phyloP scores from a whole-genome alignment of 345 rosid genomes.

The Linum usitatissimum region DNA sequence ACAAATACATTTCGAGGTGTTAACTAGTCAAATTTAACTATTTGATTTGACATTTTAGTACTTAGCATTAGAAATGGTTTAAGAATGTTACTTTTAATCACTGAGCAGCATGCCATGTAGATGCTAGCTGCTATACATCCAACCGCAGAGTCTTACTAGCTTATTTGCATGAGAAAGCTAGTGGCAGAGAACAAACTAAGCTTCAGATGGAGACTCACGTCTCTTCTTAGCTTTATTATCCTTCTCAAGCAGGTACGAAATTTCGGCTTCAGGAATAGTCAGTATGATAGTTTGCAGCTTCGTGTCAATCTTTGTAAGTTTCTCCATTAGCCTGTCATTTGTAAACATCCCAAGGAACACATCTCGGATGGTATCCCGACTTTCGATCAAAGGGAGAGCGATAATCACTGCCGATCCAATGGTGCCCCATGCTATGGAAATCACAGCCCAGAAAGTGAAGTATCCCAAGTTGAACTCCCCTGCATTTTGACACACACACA shows the following conservation, averaged over 20 bases:
- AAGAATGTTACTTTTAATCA: too few species aligned
- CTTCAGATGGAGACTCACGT: conserved; percentile 23
- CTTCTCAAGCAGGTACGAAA: conserved; percentile 40
- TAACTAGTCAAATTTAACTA: too few species aligned
- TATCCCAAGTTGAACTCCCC: conserved; percentile 60
- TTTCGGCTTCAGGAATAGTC: conserved; percentile 68
- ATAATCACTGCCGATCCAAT: conserved; percentile 59
- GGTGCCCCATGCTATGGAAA: conserved; percentile 84
- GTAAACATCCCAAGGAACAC: conserved; percentile 70
- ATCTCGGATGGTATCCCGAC: conserved; percentile 57
- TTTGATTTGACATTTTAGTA: too few species aligned
- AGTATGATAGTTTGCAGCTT: conserved; percentile 39
- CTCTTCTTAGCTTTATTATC: conserved; percentile 31
- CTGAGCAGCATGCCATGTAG: too few species aligned
- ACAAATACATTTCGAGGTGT: too few species aligned
- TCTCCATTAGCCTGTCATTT: conserved; percentile 53
- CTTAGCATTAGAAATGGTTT: too few species aligned
- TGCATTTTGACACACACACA: conserved; percentile 15
- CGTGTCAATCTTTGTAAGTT: conserved; percentile 44
- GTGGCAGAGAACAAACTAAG: conserved; percentile 1
- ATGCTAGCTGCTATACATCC: too few species aligned
- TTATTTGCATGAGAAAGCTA: neutral
- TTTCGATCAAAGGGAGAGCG: conserved; percentile 57
- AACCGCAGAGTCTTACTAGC: neutral
- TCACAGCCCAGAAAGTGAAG: conserved; percentile 79